A percentile compares a stretch with the other conserved stretches of the same genome.
phyloP scores from a whole-genome alignment of 371 early-diverging fungal genomes.

The Coemansia sp. region DNA sequence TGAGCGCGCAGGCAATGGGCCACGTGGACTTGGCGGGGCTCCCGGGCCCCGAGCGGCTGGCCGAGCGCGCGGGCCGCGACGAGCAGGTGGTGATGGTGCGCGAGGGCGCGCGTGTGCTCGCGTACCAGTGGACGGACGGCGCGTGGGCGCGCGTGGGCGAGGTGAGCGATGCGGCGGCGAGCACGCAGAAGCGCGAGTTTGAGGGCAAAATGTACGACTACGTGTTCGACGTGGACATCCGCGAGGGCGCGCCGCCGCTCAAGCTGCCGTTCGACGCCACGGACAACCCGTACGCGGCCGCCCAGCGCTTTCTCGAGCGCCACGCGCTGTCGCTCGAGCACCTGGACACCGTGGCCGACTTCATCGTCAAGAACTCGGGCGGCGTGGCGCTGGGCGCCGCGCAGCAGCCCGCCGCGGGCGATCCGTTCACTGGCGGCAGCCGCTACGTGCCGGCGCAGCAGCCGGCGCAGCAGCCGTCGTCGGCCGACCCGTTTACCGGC shows the following conservation, averaged over 20 bases:
- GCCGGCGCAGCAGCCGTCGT: background rate
- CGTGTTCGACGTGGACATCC: conserved; percentile 96
- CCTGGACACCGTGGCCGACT: conserved; percentile 91
- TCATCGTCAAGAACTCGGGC: conserved; percentile 85
- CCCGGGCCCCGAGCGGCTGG: conserved; percentile 74
- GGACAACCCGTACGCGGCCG: conserved; percentile 94
- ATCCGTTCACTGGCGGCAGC: conserved; percentile 60
- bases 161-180: conserved; percentile 88
- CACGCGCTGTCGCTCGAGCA: conserved; percentile 79
- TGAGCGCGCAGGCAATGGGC: conserved; percentile 76
- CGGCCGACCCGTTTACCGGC: conserved; percentile 56
- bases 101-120: conserved; percentile 39
- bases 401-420: conserved; percentile 6
- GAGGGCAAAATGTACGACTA: conserved; percentile 94
- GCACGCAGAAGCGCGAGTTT: conserved; percentile 70
- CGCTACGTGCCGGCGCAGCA: conserved; percentile 49
- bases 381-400: conserved; percentile 56
- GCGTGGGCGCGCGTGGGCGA: conserved; percentile 92
- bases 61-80: conserved; percentile 73
- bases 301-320: conserved; percentile 82
- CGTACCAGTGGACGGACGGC: conserved; percentile 69
- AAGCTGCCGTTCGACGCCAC: conserved; percentile 92
- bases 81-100: conserved; percentile 90
- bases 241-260: conserved; percentile 71
- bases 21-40: conserved; percentile 83